Evolutionary conservation across 2,329 filamentous ascomycete species (phyloP), one percentile per base, ranked within the genome.

Genomic region (Exophiala oligosperma): DNA sequence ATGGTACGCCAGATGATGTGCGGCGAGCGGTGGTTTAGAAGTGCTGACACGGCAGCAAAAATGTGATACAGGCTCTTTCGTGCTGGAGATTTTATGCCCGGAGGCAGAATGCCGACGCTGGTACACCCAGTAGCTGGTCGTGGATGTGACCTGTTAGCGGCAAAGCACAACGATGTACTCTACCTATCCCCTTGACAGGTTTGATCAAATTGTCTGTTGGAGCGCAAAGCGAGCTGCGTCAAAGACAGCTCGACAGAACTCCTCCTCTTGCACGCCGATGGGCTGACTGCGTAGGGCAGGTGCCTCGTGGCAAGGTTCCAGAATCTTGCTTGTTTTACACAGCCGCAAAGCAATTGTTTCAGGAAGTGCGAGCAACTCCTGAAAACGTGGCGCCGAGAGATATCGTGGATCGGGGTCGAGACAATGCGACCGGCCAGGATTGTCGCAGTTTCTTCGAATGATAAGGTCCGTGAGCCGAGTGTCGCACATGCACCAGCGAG

Each of bases 401-500:
- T 56, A 17, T 51, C 58, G 57, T 54, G 61, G 51, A 63, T 52
- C 57, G 38, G 38, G 52, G 49, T 60, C 57, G 55, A 47, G 44
- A 49, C 32, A 37, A 57, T 57, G 61, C 51, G 41, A 44, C 21
- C 54, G 54, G 50, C 57, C 52, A 56, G 48, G 54, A 43, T 37
- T 17, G 38, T 32, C 48, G 59, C 49, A 23, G 37, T 40, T 17
- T 56, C 49, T 54, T 57, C 46, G 44, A 38, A 32, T 43, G 37
- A 23, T 11, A 28, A 46, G 37, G 26, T 29, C 26, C 28, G 41
- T 49, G 41, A 37, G 35, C 56, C 53, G 35, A 35, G 47, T 14
- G 60, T 62, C 28, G 44, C 49, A 62, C 40, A 43, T 35, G 32
- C 11, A 35, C 32, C 4, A 35, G 32, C 56, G 54, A 37, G 35